phyloP scores from a whole-genome alignment of 805 yeast genomes.

The Yarrowia phangngaensis region DNA sequence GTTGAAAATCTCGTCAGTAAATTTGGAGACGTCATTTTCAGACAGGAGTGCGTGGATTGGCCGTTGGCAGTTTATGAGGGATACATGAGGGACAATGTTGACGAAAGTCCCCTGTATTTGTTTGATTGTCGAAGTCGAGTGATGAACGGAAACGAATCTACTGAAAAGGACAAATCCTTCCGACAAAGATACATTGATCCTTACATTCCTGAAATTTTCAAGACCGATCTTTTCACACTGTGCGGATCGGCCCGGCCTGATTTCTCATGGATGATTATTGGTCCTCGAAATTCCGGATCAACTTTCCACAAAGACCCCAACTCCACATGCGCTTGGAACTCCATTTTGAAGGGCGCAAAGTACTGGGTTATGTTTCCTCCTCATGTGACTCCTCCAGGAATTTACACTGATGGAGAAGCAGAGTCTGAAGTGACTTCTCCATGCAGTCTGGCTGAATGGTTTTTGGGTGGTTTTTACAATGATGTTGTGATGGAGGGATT shows the following conservation, averaged over 20 bases:
- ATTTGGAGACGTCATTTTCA: conserved; percentile 60
- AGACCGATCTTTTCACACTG: conserved; percentile 29
- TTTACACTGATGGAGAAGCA: conserved; percentile 53
- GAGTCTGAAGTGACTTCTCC: conserved; percentile 91
- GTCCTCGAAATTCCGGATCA: conserved; percentile 78
- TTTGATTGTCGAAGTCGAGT: conserved; percentile 80
- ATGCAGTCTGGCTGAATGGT: conserved; percentile 91
- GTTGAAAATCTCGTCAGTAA: conserved; percentile 47
- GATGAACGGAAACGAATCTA: conserved; percentile 40
- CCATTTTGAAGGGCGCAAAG: conserved; percentile 67
- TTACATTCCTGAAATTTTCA: conserved; percentile 30
- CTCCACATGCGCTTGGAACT: conserved; percentile 87
- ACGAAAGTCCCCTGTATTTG: conserved; percentile 80
- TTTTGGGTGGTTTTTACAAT: conserved; percentile 66
- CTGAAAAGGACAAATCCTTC: not conserved
- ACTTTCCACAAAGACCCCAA: conserved; percentile 94
- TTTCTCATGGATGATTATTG: conserved; percentile 86
- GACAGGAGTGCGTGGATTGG: conserved; percentile 88
- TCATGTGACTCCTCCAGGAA: conserved; percentile 82
- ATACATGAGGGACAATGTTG: conserved; percentile 59
- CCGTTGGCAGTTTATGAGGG: conserved; percentile 55
- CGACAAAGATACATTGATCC: conserved; percentile 2
- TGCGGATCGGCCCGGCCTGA: conserved; percentile 58
- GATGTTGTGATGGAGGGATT: conserved; percentile 8
- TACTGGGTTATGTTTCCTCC: conserved; percentile 91